A percentile compares a stretch with the other conserved stretches of the same genome.
Conservation (phyloP, 495 filamentous ascomycete species). For the Darksidea phi region DNA sequence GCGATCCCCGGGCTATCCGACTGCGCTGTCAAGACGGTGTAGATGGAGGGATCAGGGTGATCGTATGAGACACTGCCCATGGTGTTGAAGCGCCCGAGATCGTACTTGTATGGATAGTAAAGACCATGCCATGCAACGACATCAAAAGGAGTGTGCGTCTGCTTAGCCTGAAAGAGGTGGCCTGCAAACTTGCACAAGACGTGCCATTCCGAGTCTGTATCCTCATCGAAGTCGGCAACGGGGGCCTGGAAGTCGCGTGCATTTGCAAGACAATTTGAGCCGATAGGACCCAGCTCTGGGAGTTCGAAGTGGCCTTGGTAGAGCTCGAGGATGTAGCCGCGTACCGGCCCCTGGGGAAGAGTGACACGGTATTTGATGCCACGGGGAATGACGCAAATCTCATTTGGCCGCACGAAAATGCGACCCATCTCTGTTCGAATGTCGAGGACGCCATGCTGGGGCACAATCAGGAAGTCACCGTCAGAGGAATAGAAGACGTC, state of each 20-base stretch:
- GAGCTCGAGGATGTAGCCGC: conserved; percentile 85
- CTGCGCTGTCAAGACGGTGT: conserved; percentile 74
- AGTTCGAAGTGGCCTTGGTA: conserved; percentile 83
- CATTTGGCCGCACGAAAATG: conserved; percentile 80
- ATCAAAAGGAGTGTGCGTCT: conserved; percentile 76
- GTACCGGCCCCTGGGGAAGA: conserved; percentile 61
- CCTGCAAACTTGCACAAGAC: conserved; percentile 79
- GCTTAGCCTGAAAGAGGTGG: conserved; percentile 69
- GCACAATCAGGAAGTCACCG: conserved; percentile 83
- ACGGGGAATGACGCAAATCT: conserved; percentile 84
- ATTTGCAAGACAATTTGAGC: conserved; percentile 83
- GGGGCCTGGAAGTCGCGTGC: conserved; percentile 85
- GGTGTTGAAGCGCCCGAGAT: conserved; percentile 75
- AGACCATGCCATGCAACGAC: conserved; percentile 79
- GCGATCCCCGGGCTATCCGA: conserved; percentile 66
- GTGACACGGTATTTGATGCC: conserved; percentile 77
- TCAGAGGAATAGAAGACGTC: conserved; percentile 87
- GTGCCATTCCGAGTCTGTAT: conserved; percentile 52
- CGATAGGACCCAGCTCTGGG: conserved; percentile 86
- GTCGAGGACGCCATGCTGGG: conserved; percentile 79
- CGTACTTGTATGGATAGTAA: conserved; percentile 87
- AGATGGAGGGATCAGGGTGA: conserved; percentile 81
- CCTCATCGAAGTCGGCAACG: conserved; percentile 71
- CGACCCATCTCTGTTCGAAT: conserved; percentile 83
- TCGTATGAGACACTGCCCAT: conserved; percentile 73